These are phyloP conservation scores for Sonneratia caseolaris DNA, from an alignment of 345 rosid species.

Conservation along the genomic window DNA sequence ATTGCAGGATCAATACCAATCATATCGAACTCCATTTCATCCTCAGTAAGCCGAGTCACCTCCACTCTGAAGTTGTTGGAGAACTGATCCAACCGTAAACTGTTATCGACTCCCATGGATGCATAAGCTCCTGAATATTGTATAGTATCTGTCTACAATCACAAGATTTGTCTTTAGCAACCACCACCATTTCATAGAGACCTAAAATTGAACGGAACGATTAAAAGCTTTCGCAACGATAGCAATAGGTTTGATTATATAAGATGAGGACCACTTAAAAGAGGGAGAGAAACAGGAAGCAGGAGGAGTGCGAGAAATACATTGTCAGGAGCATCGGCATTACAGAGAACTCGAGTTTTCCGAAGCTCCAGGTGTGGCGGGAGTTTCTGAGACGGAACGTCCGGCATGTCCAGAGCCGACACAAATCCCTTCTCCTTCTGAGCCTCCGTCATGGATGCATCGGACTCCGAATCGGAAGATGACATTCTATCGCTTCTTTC, in stretches of 20 bases:
- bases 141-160: constrained; percentile 15
- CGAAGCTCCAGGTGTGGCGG: constrained; percentile 70
- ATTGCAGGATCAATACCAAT: constrained; percentile 70
- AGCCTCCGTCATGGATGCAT: constrained; percentile 13
- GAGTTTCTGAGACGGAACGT: constrained; percentile 52
- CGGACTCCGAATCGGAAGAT: constrained; percentile 8
- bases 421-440: constrained; percentile 5
- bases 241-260: neutral
- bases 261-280: no score
- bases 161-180: no score
- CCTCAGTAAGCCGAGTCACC: constrained; percentile 32
- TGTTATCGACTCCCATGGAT: constrained; percentile 58
- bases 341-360: constrained; percentile 58
- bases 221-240: neutral
- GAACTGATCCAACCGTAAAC: constrained; percentile 42
- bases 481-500: neutral
- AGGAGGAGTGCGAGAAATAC: constrained; percentile 25
- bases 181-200: neutral
- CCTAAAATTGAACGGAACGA: neutral
- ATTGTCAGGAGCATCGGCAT: constrained; percentile 57
- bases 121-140: constrained; percentile 82
- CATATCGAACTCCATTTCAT: constrained; percentile 81
- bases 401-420: constrained; percentile 48
- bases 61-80: constrained; percentile 47
- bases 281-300: no score